Conservation (phyloP, 129 eudicot species). For the Artemisia annua region DNA sequence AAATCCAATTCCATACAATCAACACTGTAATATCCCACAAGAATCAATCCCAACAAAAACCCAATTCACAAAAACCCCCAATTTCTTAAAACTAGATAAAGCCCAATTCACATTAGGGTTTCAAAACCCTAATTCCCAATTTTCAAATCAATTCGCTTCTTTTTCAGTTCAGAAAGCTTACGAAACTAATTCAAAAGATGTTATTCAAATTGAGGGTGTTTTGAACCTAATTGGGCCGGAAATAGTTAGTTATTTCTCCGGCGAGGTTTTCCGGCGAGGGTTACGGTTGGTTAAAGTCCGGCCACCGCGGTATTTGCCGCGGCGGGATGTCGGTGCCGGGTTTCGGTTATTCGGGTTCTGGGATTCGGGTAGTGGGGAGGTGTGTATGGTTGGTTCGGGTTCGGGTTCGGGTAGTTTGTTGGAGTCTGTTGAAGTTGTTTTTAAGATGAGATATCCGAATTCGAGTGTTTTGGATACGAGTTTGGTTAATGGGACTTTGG, state of each 20-base stretch:
- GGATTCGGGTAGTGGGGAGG: constrained; percentile 47
- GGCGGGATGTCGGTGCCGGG: constrained; percentile 27
- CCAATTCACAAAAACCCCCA: not conserved
- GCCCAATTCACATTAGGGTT: constrained; percentile 39
- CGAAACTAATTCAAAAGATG: constrained; percentile 37
- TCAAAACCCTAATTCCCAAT: constrained; percentile 36
- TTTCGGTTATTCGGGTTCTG: constrained; percentile 64
- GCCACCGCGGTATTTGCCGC: constrained; percentile 44
- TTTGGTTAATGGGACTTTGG: constrained; percentile 76
- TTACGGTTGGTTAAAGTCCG: constrained; percentile 56
- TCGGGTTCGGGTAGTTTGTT: constrained; percentile 43
- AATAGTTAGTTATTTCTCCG: constrained; percentile 16
- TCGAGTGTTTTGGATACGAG: constrained; percentile 49
- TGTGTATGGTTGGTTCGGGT: constrained; percentile 88
- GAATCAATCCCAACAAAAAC: constrained; percentile 35
- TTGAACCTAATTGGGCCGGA: constrained; percentile 21
- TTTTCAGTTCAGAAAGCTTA: constrained; percentile 34
- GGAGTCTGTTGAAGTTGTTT: constrained; percentile 49
- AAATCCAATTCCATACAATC: constrained; percentile 42
- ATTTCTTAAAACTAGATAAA: constrained; percentile 28
- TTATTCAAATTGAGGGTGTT: constrained; percentile 14
- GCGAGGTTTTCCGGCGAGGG: constrained; percentile 41
- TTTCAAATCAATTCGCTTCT: constrained; percentile 25
- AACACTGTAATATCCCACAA: constrained; percentile 48
- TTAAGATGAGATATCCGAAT: constrained; percentile 66